Base-by-base conservation (phyloP, 169 alveolate genomes). In the Plasmodium yoelii region DNA sequence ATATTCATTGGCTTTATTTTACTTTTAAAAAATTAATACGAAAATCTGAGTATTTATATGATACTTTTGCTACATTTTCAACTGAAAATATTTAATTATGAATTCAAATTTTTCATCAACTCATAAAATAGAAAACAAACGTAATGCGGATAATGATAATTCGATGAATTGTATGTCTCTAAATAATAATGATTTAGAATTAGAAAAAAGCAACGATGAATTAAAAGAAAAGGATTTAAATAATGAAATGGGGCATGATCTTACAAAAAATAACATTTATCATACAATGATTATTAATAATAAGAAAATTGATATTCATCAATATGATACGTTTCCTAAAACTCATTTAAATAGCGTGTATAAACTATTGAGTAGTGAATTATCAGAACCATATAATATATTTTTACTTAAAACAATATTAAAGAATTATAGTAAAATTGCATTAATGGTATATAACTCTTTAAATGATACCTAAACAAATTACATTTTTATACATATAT, bases 321-420 rank as follows among this genome's bases (percentile, higher is more conserved):
- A 82, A 67, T 82, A 53, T 60, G 68, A 68, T 67, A 53, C 82
- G 24, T 82, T 82, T n/a, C 90, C 90, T 19, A 82, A 82, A 82
- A 53, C 53, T 53, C 68, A 55, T 82, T 60, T 82, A 24, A 68
- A 82, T 53, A 82, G 90, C 59, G 82, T 82, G 9, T 82, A 82
- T 60, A 39, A 82, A 42, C 28, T 82, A n/a, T 28, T 82, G 60
- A 71, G 90, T 6, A 67, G 72, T 47, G 90, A 82, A 61, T 67
- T 82, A 46, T 82, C 90, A n/a, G 90, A 82, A 57, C 90, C 90
- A 13, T 82, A 82, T 82, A 82, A 65, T 42, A 67, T 82, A 46
- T 82, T 82, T 39, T 67, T 82, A 51, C 90, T 82, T 68, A 82
- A 82, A 82, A 80, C 90, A n/a, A 68, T 82, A 53, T 67, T 82